Conservation (phyloP, 129 eudicot genomes). For the Flaveria linearis region DNA sequence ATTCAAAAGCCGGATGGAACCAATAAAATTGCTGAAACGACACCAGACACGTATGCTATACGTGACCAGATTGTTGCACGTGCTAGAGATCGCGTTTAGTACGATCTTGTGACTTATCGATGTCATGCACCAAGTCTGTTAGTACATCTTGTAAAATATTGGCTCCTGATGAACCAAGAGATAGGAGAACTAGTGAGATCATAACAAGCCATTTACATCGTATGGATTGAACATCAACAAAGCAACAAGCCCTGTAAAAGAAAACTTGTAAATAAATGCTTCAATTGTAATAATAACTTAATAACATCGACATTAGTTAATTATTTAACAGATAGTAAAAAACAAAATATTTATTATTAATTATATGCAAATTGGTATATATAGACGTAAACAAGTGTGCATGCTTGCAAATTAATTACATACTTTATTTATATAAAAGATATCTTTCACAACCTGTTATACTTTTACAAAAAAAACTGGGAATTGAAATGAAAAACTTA, state of each 20-base stretch:
- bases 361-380: too few relatives aligned
- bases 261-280: too few relatives aligned
- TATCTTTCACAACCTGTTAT: too few relatives aligned
- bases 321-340: too few relatives aligned
- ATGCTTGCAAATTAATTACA: too few relatives aligned
- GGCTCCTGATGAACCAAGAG: constrained; percentile 29
- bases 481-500: too few relatives aligned
- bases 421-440: too few relatives aligned
- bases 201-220: constrained; percentile 22
- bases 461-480: too few relatives aligned
- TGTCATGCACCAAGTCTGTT: neutral
- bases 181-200: neutral
- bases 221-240: constrained; percentile 31
- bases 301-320: too few relatives aligned
- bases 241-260: constrained; percentile 20
- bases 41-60: neutral
- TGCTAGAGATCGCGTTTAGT: neutral
- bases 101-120: constrained; percentile 5
- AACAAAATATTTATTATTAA: too few relatives aligned
- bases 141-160: neutral
- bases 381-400: too few relatives aligned
- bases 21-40: constrained; percentile 3
- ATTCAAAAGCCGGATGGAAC: neutral
- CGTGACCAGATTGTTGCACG: constrained; percentile 14
- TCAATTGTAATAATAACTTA: too few relatives aligned